These are phyloP conservation scores for Gloeostereum incarnatum DNA, from an alignment of 768 basidiomycete genomes.

Conservation along the genomic window DNA sequence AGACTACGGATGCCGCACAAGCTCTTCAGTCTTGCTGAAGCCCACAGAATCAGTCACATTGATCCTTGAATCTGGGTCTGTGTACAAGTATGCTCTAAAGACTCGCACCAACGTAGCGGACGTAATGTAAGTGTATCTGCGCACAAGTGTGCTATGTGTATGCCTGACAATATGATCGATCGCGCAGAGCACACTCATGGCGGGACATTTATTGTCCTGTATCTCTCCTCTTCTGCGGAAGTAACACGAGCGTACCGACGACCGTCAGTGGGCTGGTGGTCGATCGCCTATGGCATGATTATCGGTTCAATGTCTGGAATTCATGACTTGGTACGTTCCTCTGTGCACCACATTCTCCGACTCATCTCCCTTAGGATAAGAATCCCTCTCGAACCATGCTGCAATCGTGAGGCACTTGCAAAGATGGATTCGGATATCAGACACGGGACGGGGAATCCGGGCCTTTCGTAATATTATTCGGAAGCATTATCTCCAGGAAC, in stretches of 20 bases:
- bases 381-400: too few relatives aligned
- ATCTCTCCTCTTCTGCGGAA: slow-evolving; percentile 44
- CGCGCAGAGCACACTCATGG: too few relatives aligned
- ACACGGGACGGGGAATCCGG: too few relatives aligned
- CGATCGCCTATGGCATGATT: slow-evolving; percentile 59
- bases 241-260: slow-evolving; percentile 18
- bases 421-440: too few relatives aligned
- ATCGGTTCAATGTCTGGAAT: slow-evolving; percentile 57
- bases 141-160: too few relatives aligned
- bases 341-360: too few relatives aligned
- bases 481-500: too few relatives aligned
- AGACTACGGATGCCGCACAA: slow-evolving; percentile 50
- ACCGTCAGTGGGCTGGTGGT: slow-evolving; percentile 48
- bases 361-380: too few relatives aligned
- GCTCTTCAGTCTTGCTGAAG: slow-evolving; percentile 45
- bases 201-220: too few relatives aligned
- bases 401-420: too few relatives aligned
- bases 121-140: slow-evolving; percentile 56
- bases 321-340: slow-evolving; percentile 11
- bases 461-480: too few relatives aligned
- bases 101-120: slow-evolving; percentile 55
- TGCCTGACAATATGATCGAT: too few relatives aligned
- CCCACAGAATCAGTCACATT: slow-evolving; percentile 58
- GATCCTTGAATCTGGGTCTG: slow-evolving; percentile 58
- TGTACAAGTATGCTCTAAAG: slow-evolving; percentile 65